phyloP scores from a whole-genome alignment of 1,284 basidiomycete genomes.

The Chondrostereum purpureum region DNA sequence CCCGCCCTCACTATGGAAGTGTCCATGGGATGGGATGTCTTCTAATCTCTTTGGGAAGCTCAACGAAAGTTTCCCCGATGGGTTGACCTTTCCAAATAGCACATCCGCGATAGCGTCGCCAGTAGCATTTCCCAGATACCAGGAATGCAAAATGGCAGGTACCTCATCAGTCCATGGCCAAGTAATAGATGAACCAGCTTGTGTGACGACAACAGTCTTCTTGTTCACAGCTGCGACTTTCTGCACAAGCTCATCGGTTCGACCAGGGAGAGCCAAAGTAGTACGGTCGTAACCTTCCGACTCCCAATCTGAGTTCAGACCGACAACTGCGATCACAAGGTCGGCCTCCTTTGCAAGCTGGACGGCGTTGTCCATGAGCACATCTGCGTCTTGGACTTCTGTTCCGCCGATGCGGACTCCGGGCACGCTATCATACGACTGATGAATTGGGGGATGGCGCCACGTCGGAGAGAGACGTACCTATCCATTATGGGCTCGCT shows the following conservation, averaged over 20 bases:
- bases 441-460: neutral
- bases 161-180: conserved; percentile 73
- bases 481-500: conserved; percentile 55
- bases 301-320: conserved; percentile 75
- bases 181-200: conserved; percentile 67
- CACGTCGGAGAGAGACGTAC: conserved; percentile 19
- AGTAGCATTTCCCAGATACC: conserved; percentile 82
- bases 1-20: conserved; percentile 69
- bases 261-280: conserved; percentile 58
- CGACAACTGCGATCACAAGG: conserved; percentile 64
- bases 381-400: conserved; percentile 48
- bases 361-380: conserved; percentile 54
- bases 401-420: conserved; percentile 66
- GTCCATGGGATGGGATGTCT: conserved; percentile 64
- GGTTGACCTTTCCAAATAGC: conserved; percentile 73
- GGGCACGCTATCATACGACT: conserved; percentile 31
- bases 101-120: conserved; percentile 79
- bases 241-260: conserved; percentile 65
- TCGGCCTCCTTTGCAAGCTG: conserved; percentile 61
- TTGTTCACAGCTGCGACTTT: conserved; percentile 62
- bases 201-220: conserved; percentile 72
- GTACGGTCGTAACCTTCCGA: conserved; percentile 66
- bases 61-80: conserved; percentile 71
- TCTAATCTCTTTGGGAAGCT: conserved; percentile 71
- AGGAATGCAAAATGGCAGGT: conserved; percentile 63